Conservation (phyloP, 2,329 filamentous ascomycete species). For the Botrytis fragariae region DNA sequence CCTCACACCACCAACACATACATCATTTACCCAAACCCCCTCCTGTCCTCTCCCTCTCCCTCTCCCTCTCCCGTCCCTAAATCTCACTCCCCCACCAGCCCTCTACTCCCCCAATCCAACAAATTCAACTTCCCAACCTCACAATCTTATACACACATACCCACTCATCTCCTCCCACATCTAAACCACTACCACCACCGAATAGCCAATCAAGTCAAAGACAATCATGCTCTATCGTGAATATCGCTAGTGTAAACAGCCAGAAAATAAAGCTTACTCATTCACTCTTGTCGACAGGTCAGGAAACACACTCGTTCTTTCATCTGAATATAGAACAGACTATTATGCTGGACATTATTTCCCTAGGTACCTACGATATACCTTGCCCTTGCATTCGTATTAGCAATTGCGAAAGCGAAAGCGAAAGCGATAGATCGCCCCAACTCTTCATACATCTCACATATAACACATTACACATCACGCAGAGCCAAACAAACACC, state of each 20-base stretch:
- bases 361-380: neutral
- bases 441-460: neutral
- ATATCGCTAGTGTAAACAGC: neutral
- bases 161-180: no score
- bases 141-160: no score
- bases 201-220: neutral
- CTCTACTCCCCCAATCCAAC: no score
- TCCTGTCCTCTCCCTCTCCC: no score
- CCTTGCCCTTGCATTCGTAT: neutral
- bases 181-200: no score
- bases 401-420: neutral
- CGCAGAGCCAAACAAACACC: neutral
- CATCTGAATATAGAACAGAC: neutral
- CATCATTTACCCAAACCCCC: no score
- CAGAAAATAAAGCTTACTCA: neutral
- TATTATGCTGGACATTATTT: neutral
- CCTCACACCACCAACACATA: no score
- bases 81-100: no score
- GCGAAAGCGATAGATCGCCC: neutral
- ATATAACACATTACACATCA: neutral
- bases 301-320: neutral
- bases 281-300: neutral
- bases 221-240: neutral
- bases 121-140: neutral
- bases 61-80: neutral